These are phyloP conservation scores for Melastoma malabathricum DNA, from an alignment of 345 rosid species.

Conservation along the genomic window DNA sequence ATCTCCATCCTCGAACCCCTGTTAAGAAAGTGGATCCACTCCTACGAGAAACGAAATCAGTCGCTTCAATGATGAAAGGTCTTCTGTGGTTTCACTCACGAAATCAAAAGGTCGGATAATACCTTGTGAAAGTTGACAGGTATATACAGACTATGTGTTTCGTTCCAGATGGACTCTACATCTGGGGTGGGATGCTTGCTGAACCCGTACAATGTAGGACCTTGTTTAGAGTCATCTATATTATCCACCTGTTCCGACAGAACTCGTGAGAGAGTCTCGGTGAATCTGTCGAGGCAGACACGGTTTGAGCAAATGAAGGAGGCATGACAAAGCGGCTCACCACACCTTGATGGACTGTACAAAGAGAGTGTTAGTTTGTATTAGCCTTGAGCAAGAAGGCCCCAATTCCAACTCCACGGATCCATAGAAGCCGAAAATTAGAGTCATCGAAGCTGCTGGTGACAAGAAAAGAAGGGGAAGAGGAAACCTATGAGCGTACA, in stretches of 20 bases:
- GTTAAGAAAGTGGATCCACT: conserved; percentile 44
- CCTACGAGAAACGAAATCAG: conserved; percentile 17
- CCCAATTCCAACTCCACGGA: conserved; percentile 27
- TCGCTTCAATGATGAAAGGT: not conserved
- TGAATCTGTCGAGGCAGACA: conserved; percentile 1
- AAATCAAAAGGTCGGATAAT: not conserved
- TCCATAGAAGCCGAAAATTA: conserved; percentile 42
- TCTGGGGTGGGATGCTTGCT: conserved; percentile 26
- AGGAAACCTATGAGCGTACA: not conserved
- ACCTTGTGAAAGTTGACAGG: conserved; percentile 33
- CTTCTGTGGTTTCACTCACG: not conserved
- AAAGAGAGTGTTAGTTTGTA: conserved; percentile 24
- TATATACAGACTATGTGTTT: conserved; percentile 19
- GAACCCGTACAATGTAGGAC: conserved; percentile 32
- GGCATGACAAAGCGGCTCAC: not conserved
- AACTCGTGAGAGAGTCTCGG: not conserved
- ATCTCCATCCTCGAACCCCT: conserved; percentile 32
- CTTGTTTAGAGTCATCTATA: conserved; percentile 17
- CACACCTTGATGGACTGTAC: conserved; percentile 39
- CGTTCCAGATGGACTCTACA: conserved; percentile 28
- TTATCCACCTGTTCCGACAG: conserved; percentile 22
- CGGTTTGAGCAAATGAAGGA: not conserved
- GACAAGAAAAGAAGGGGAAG: not conserved
- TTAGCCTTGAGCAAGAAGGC: conserved; percentile 30
- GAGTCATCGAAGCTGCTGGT: conserved; percentile 34